A percentile compares a stretch with the other conserved stretches of the same genome.
Evolutionary conservation across 139 green algal genomes (phyloP).

Genomic region (Ettlia oleoabundans): DNA sequence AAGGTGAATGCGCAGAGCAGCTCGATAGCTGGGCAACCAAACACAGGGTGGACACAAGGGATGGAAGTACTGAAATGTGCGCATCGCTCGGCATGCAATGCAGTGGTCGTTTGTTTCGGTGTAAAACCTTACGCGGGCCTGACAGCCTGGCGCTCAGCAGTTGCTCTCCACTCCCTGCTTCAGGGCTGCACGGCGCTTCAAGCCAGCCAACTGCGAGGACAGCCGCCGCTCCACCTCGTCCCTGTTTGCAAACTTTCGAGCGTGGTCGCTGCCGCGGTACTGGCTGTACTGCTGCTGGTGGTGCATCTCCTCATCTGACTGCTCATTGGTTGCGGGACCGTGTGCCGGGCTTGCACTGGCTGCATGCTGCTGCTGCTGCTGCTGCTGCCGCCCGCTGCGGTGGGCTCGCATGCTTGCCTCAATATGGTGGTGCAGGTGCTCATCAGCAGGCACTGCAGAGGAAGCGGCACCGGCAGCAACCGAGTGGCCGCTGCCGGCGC

Average conservation of each 20-base stretch:
- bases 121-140: not conserved
- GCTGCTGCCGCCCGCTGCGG: no score
- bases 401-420: not conserved
- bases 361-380: not conserved
- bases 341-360: not conserved
- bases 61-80: no score
- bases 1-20: no score
- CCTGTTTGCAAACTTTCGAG: constrained; percentile 23
- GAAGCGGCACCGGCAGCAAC: not conserved
- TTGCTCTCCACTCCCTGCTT: constrained; percentile 15
- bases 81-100: no score
- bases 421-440: not conserved
- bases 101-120: not conserved
- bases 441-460: not conserved
- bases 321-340: not conserved
- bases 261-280: not conserved
- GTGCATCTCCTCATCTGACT: not conserved
- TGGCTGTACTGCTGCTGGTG: not conserved
- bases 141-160: constrained; percentile 8
- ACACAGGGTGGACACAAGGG: no score
- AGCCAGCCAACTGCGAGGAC: constrained; percentile 33
- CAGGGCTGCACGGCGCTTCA: constrained; percentile 17
- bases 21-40: no score
- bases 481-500: not conserved
- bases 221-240: constrained; percentile 20